These are phyloP conservation scores for Alternaria brassicicola DNA, from an alignment of 2,329 filamentous ascomycete genomes.

Conservation along the genomic window DNA sequence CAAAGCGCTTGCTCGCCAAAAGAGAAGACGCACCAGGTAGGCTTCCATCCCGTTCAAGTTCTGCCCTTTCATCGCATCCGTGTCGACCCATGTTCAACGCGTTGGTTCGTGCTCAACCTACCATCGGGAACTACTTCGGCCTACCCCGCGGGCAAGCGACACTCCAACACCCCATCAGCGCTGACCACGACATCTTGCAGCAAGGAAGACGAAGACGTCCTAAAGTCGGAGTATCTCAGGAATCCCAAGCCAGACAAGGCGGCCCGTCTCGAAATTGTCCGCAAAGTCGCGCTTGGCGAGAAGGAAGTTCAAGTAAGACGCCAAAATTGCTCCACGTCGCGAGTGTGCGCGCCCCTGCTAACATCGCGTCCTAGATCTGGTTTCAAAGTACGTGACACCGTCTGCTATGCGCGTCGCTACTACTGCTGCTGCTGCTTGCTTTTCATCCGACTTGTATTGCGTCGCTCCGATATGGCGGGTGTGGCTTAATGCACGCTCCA, in stretches of 20 bases:
- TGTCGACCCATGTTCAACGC: conserved; percentile 36
- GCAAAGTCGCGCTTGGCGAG: conserved; percentile 85
- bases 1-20: conserved; percentile 65
- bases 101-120: conserved; percentile 36
- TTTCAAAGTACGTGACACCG: conserved; percentile 66
- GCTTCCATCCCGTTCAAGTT: conserved; percentile 25
- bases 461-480: neutral
- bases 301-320: conserved; percentile 90
- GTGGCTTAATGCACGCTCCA: neutral
- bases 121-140: conserved; percentile 25
- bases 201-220: conserved; percentile 80
- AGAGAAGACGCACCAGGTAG: conserved; percentile 67
- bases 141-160: conserved; percentile 24
- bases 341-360: conserved; percentile 38
- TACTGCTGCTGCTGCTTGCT: neutral
- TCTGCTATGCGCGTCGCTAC: neutral
- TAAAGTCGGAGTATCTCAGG: conserved; percentile 82
- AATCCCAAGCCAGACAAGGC: conserved; percentile 93
- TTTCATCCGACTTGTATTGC: neutral
- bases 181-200: conserved; percentile 40
- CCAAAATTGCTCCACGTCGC: conserved; percentile 33
- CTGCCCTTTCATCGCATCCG: conserved; percentile 19
- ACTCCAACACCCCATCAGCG: conserved; percentile 31
- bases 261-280: conserved; percentile 81
- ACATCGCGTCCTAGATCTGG: conserved; percentile 74